Base-by-base conservation (phyloP, 208 protist genomes). In the Strigomonas galati region DNA sequence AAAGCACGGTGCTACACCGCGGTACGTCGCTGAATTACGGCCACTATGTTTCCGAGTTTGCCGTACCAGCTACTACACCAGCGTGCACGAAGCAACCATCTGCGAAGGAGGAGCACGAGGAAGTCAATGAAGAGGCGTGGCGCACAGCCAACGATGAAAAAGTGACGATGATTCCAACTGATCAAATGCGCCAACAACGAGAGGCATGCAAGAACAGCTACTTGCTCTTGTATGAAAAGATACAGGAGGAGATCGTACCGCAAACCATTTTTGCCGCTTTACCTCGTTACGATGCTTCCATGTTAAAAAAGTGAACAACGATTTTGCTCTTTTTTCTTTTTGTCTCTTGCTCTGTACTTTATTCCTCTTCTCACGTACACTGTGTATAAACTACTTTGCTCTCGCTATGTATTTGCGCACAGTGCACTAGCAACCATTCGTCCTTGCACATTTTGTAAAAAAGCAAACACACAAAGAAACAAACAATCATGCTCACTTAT, bases 41-140 rank as follows among this genome's bases (percentile, higher is more conserved):
- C 7, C 85, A 92, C 72, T 92, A 92, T 72, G 71, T 88, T 1
- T 65, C 85, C 5, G 74, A 88, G 51, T 92, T 92, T 40, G 72
- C 69, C 6, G 69, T 77, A 9, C 56, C 37, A 35, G 23, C 6
- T n/a, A 6, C 21, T 37, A 5, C 1, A 26, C 14, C 6, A 28
- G 19, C 37, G 27, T 17, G 37, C 37, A 44, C 37, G 37, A 52
- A 14, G 15, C 24, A 0, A n/a, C 23, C 17, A 60, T 64, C 0
- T 30, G 32, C 6, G 56, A 48, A 64, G 15, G n/a, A 31, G 28
- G 0, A 15, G 44, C 0, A 62, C 28, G 58, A 10, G 17, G 14
- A 62, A 31, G 44, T 54, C 21, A 37, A 65, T 30, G 46, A 48
- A 9, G 37, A 53, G 21, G 30, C 32, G 40, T 91, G 82, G 81